Conservation (phyloP, 2,329 filamentous ascomycete genomes). For the Rhexocercosporidium sp. region DNA sequence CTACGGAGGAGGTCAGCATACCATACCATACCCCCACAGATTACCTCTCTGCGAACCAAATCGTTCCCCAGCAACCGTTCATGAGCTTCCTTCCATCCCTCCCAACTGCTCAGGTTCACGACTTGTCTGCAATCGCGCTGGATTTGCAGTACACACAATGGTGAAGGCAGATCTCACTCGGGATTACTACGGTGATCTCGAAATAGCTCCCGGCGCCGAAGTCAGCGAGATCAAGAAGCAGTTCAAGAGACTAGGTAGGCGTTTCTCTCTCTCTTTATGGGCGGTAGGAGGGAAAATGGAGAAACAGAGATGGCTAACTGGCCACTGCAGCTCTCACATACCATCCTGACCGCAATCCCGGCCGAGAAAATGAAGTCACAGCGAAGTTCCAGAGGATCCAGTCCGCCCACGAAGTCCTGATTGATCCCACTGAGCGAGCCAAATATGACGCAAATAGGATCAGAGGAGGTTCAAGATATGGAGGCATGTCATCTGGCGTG, state of each 20-base stretch:
- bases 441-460: constrained; percentile 42
- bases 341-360: constrained; percentile 74
- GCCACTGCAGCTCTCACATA: constrained; percentile 61
- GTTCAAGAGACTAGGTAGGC: constrained; percentile 67
- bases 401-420: constrained; percentile 71
- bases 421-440: constrained; percentile 41
- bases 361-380: constrained; percentile 67
- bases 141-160: constrained; percentile 32
- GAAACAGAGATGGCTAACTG: constrained; percentile 20
- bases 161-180: constrained; percentile 43
- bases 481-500: constrained; percentile 28
- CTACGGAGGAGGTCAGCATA: constrained; percentile 1
- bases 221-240: constrained; percentile 71
- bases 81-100: constrained; percentile 5
- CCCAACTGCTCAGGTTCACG: not conserved
- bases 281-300: not conserved
- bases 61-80: constrained; percentile 1
- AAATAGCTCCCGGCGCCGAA: constrained; percentile 61
- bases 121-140: not conserved
- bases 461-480: constrained; percentile 22
- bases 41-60: not conserved
- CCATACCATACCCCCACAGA: not conserved
- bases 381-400: constrained; percentile 74
- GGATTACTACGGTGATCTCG: constrained; percentile 73
- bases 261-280: not conserved